Conservation (phyloP, 2,329 filamentous ascomycete species). For the Colletotrichum sp. region DNA sequence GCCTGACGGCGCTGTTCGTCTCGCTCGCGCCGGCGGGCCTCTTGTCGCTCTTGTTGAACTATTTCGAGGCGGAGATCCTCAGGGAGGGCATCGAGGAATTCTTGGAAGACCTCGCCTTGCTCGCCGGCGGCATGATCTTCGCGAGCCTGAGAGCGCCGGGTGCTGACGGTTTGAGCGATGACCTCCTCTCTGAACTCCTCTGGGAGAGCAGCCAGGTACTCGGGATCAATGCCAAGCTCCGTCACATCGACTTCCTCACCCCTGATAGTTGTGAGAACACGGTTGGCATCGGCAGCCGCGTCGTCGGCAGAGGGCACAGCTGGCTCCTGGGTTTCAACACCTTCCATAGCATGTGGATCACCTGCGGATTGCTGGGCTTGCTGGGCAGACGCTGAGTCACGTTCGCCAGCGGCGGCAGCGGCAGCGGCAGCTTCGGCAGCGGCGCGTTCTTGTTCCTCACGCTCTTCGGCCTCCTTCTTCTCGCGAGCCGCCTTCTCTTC, state of each 20-base stretch:
- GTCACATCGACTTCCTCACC: conserved; percentile 93
- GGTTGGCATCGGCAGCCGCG: conserved; percentile 40
- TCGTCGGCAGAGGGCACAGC: conserved; percentile 34
- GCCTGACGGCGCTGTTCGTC: conserved; percentile 78
- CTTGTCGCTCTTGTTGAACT: conserved; percentile 86
- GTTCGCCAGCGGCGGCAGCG: conserved; percentile 43
- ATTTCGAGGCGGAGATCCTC: conserved; percentile 90
- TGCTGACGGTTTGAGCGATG: conserved; percentile 86
- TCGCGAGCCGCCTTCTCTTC: conserved; percentile 71
- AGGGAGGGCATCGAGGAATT: conserved; percentile 92
- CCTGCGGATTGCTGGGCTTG: conserved; percentile 27
- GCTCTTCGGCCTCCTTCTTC: conserved; percentile 74
- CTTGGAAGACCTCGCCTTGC: conserved; percentile 84
- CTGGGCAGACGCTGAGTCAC: conserved; percentile 31
- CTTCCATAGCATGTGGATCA: conserved; percentile 73
- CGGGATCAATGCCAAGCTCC: conserved; percentile 89
- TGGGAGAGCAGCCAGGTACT: conserved; percentile 95
- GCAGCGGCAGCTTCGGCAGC: conserved; percentile 61
- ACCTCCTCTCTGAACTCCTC: conserved; percentile 97
- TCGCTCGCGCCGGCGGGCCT: conserved; percentile 86
- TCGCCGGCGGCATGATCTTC: conserved; percentile 73
- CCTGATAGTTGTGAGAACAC: conserved; percentile 82
- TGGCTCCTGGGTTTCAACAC: conserved; percentile 64
- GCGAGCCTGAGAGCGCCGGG: conserved; percentile 79
- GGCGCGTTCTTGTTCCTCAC: conserved; percentile 64